These are phyloP conservation scores for Cercospora canescens DNA, from an alignment of 2,329 filamentous ascomycete genomes.

Conservation along the genomic window DNA sequence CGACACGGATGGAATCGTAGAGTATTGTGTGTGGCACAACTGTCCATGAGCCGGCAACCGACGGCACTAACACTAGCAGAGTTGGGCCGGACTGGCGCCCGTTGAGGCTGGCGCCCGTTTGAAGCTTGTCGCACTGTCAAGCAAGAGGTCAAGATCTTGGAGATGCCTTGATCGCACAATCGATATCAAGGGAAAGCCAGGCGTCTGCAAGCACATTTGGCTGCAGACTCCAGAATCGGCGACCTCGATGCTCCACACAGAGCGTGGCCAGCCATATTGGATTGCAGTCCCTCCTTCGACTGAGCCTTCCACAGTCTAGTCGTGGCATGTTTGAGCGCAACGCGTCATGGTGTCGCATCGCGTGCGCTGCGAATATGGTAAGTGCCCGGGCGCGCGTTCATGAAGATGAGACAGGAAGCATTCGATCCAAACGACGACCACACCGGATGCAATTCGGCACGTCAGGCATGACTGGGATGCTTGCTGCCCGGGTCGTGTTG, in stretches of 20 bases:
- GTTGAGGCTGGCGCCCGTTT: not conserved
- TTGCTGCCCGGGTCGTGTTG: not conserved
- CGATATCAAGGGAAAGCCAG: not conserved
- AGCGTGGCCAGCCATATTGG: not conserved
- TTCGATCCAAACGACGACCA: not conserved
- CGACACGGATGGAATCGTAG: not conserved
- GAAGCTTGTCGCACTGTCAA: not conserved
- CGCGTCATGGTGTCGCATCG: not conserved
- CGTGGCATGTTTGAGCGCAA: not conserved
- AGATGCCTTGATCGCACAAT: not conserved
- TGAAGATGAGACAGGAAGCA: not conserved
- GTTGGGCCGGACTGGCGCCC: not conserved
- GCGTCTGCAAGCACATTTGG: not conserved
- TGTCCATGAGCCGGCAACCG: not conserved
- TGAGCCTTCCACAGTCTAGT: not conserved
- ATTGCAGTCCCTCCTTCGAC: not conserved
- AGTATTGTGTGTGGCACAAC: not conserved
- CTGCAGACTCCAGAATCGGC: not conserved
- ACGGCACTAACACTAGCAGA: not conserved
- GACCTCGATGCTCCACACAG: not conserved
- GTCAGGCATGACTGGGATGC: not conserved
- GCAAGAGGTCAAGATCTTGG: conserved; percentile 1
- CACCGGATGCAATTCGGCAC: not conserved
- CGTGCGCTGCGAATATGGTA: not conserved
- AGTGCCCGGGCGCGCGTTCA: not conserved